Evolutionary conservation across 805 yeast species (phyloP), one percentile per base, ranked within the genome.

Genomic region (Clavispora asparagi): DNA sequence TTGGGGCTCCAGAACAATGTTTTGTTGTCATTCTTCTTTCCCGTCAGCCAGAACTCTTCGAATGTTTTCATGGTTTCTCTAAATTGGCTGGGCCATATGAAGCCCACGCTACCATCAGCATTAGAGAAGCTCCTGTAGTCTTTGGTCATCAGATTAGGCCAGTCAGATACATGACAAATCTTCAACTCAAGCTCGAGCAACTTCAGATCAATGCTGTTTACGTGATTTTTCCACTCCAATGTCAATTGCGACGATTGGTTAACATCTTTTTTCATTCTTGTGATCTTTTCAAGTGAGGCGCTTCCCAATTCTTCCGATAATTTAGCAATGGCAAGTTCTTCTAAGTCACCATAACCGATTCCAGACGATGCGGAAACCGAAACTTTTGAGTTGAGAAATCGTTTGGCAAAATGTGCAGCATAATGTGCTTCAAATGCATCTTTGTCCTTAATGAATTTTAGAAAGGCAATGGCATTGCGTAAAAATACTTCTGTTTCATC

Each of bases 241-340:
- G 75, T 71, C 14, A 70, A 47, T 27, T 68, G 73, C 27, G 58
- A 55, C 7, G 74, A 69, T 67, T 63, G 68, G 41, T 78, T 78
- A 40, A 89, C 81, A 59, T 91, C 97, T 57, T 83, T 78, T 52
- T 88, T 81, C 97, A 91, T 91, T 38, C 87, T 89, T 58, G 88
- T 90, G 29, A 91, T 71, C 54, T 85, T 85, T 3, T 87, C 78
- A 0, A 96, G 82, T 44, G 87, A 85, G 0, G 89, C 77, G 2
- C 86, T 75, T 29, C 55, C 55, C 57, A 86, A 76, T 59, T 87
- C 96, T 52, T 80, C 83, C 52, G 83, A 80, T 33, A 90, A 67
- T 55, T 79, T 81, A 1, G 82, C 71, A 17, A 90, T 81, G 61
- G 89, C 71, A 26, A 71, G 67, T 58, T 82, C 82, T 61, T 90